These are phyloP conservation scores for Diaporthe humulicola DNA, from an alignment of 2,329 filamentous ascomycete genomes.

Conservation along the genomic window DNA sequence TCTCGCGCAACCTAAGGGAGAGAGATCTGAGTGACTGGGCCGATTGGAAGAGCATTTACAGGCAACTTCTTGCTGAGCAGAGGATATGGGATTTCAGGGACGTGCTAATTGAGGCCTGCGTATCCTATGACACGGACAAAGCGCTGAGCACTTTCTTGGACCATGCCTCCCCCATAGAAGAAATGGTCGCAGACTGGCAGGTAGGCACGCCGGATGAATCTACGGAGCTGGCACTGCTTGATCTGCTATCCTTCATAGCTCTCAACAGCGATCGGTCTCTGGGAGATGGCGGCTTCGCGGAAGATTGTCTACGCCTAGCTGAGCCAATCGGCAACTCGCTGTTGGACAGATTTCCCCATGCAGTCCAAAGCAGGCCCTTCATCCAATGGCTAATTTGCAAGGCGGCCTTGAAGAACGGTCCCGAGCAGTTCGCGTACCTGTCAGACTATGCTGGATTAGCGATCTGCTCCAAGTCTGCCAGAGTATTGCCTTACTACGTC, in stretches of 20 bases:
- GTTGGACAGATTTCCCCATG: not conserved
- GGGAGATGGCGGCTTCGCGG: not conserved
- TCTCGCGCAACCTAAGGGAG: not conserved
- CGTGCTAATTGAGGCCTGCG: not conserved
- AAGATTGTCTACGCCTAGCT: not conserved
- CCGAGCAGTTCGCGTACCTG: not conserved
- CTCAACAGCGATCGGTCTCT: not conserved
- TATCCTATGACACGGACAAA: not conserved
- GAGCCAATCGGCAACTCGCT: not conserved
- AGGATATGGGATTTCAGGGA: slow-evolving; percentile 21
- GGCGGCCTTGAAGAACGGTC: not conserved
- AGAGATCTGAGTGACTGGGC: not conserved
- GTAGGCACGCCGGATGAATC: not conserved
- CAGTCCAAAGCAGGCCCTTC: not conserved
- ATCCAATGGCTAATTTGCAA: slow-evolving; percentile 1
- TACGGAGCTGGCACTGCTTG: slow-evolving; percentile 3
- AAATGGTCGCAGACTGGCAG: slow-evolving; percentile 1
- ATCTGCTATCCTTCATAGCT: not conserved
- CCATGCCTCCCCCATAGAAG: not conserved
- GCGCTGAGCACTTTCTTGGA: not conserved
- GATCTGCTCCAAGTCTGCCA: not conserved
- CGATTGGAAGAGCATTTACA: slow-evolving; percentile 12
- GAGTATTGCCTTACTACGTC: not conserved
- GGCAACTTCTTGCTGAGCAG: not conserved
- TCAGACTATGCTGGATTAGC: not conserved